These are phyloP conservation scores for Phytophthora constricta DNA, from an alignment of 352 stramenopile species.

Conservation along the genomic window DNA sequence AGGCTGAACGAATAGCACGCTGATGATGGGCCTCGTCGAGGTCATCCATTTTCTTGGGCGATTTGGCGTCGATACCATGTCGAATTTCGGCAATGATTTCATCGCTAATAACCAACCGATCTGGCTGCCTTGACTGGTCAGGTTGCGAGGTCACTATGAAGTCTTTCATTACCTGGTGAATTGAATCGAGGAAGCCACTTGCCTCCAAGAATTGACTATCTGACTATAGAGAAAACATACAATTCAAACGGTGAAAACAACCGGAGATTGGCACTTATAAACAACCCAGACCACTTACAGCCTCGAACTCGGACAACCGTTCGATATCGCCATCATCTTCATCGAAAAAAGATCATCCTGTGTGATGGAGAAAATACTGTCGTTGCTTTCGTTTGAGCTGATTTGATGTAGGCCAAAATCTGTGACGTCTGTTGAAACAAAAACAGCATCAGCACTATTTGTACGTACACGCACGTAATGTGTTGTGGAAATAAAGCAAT, in stretches of 20 bases:
- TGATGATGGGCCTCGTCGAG: slow-evolving; percentile 36
- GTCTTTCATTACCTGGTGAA: slow-evolving; percentile 82
- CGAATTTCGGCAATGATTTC: slow-evolving; percentile 74
- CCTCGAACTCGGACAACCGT: slow-evolving; percentile 75
- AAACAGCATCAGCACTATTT: background rate
- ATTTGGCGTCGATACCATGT: slow-evolving; percentile 43
- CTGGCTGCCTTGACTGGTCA: slow-evolving; percentile 30
- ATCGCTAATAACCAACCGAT: slow-evolving; percentile 70
- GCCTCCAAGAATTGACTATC: slow-evolving; percentile 79
- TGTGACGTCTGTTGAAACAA: slow-evolving; percentile 20
- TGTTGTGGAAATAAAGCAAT: background rate
- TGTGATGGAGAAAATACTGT: slow-evolving; percentile 61
- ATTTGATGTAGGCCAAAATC: slow-evolving; percentile 54
- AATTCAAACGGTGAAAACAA: background rate
- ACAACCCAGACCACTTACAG: slow-evolving; percentile 37
- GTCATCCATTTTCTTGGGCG: slow-evolving; percentile 27
- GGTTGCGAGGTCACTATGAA: slow-evolving; percentile 49
- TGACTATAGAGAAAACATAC: slow-evolving; percentile 39
- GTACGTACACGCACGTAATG: background rate
- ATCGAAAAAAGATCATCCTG: slow-evolving; percentile 54
- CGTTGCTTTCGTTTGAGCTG: slow-evolving; percentile 54
- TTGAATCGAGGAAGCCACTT: slow-evolving; percentile 80
- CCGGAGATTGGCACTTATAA: background rate
- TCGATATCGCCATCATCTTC: slow-evolving; percentile 63
- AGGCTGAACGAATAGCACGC: slow-evolving; percentile 29